Evolutionary conservation across 495 filamentous ascomycete genomes (phyloP), one percentile per base, ranked within the genome.

Genomic region (Hyaloscypha finlandica): DNA sequence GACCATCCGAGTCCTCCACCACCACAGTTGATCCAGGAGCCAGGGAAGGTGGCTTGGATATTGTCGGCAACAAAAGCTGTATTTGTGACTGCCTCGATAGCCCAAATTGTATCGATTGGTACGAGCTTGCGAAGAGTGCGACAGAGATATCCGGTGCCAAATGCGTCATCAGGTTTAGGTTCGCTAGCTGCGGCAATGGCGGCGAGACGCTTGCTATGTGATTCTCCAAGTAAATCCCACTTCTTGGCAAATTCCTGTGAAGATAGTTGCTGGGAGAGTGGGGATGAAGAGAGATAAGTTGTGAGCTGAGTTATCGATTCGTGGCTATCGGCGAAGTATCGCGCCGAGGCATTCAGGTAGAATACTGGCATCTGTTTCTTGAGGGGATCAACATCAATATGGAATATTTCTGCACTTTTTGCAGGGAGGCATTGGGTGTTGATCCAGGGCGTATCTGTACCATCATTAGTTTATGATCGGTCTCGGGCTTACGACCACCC

Each of bases 1-100:
- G 90, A 94, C 94, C 94, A 98, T 22, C 94, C 94, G 0, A 97
- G 83, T 4, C 94, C 94, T 42, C 94, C 94, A 37, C 94, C 94
- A 16, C 94, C 94, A 75, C 94, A 98, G 80, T 96, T 97, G 73
- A 97, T 88, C 89, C 92, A 95, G 8, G 87, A 88, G 6, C 93
- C 91, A 0, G 93, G 94, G 2, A 87, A 68, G 16, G 86, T 90
- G 12, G 89, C 88, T 73, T 86, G 85, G n/a, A 97, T 74, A 69
- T 92, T 89, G 71, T 98, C 92, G 25, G 92, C 88, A 16, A 96
- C 91, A 59, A 90, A 86, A 2, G 74, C 77, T 0, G 92, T 92
- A 63, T 91, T 89, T 8, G 94, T 98, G 22, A 98, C 94, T 1
- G 94, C 88, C 79, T 98, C 94, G 64, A 97, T 82, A 5, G 89